phyloP scores from a whole-genome alignment of 2,329 filamentous ascomycete genomes.

The Xylaria sp. region DNA sequence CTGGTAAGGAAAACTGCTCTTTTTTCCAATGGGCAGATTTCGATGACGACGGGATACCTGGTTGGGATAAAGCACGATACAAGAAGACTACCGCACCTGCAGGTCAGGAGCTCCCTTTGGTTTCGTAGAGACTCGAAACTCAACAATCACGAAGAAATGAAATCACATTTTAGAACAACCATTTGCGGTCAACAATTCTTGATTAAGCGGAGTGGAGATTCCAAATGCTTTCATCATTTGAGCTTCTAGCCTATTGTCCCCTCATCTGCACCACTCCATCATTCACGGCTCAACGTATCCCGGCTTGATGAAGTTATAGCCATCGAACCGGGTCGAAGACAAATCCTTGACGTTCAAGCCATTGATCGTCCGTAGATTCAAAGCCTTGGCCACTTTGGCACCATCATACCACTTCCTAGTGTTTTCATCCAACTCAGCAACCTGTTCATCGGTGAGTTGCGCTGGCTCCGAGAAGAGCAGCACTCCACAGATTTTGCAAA shows the following conservation, averaged over 20 bases:
- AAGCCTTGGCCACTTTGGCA: conserved; percentile 33
- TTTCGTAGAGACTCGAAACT: neutral
- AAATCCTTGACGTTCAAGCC: conserved; percentile 33
- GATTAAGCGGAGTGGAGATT: neutral
- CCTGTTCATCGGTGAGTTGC: conserved; percentile 44
- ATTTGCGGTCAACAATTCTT: neutral
- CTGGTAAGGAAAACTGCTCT: conserved; percentile 70
- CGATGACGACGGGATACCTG: conserved; percentile 82
- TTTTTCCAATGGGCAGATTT: conserved; percentile 90
- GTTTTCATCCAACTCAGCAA: conserved; percentile 42
- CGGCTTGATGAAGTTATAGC: conserved; percentile 36
- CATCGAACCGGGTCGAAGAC: conserved; percentile 21
- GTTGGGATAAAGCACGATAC: conserved; percentile 55
- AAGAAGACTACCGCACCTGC: conserved; percentile 20
- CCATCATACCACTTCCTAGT: conserved; percentile 26
- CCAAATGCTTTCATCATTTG: neutral
- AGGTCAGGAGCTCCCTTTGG: neutral
- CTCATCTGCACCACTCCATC: neutral
- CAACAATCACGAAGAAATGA: neutral
- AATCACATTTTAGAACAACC: neutral
- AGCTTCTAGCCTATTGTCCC: neutral
- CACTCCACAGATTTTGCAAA: conserved; percentile 57
- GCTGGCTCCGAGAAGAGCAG: conserved; percentile 44
- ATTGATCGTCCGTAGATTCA: conserved; percentile 36
- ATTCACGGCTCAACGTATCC: conserved; percentile 44